Percentiles rank a stretch among this genome's conserved stretches.
These are phyloP conservation scores for Salix brachista DNA, from an alignment of 345 rosid genomes.

Conservation along the genomic window DNA sequence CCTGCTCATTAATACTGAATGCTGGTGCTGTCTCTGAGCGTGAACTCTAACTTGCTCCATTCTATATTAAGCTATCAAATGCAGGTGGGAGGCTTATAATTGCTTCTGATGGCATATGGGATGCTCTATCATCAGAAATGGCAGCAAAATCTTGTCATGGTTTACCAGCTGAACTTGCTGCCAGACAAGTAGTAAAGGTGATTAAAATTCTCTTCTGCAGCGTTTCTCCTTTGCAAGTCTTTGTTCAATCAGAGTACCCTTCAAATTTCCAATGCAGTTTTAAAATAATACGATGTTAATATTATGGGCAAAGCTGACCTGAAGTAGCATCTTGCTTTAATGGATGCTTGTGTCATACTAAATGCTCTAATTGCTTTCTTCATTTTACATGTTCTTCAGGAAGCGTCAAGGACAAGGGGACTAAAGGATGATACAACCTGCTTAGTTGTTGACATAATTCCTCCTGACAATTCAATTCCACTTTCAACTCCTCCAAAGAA, in stretches of 20 bases:
- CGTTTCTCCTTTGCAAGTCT: not conserved
- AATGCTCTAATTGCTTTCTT: not conserved
- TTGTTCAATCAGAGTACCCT: not conserved
- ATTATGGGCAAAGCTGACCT: not conserved
- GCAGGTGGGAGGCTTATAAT: slow-evolving; percentile 87
- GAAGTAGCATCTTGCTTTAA: not conserved
- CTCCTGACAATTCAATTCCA: slow-evolving; percentile 51
- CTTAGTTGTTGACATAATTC: slow-evolving; percentile 81
- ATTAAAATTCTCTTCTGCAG: slow-evolving; percentile 9
- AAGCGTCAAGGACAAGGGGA: slow-evolving; percentile 74
- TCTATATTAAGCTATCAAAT: slow-evolving; percentile 52
- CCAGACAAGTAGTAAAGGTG: slow-evolving; percentile 89
- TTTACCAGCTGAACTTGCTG: slow-evolving; percentile 83
- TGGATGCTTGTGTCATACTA: not conserved
- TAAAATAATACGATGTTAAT: not conserved
- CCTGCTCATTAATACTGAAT: slow-evolving; percentile 3
- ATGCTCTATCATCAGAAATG: slow-evolving; percentile 68
- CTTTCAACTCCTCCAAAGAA: slow-evolving; percentile 49
- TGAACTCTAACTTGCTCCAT: slow-evolving; percentile 16
- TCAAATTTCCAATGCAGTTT: not conserved
- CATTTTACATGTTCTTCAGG: slow-evolving; percentile 37
- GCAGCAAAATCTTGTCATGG: slow-evolving; percentile 77
- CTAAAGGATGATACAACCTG: slow-evolving; percentile 92
- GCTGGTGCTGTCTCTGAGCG: not conserved
- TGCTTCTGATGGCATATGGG: slow-evolving; percentile 97